phyloP scores from a whole-genome alignment of 768 basidiomycete species.

The Butyriboletus loyo region DNA sequence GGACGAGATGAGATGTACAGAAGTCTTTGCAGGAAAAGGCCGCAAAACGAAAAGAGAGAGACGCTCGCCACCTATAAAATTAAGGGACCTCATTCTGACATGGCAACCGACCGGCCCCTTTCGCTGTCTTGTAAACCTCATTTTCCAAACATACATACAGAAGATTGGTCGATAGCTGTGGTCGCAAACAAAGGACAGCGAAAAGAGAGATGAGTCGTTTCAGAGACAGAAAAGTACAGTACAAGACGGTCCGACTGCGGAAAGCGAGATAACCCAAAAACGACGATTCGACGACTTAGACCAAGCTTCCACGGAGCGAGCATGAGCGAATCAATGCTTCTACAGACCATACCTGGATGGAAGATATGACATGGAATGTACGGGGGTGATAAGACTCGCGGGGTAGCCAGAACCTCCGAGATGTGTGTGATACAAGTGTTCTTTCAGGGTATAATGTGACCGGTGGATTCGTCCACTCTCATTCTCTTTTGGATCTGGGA shows the following conservation, averaged over 20 bases:
- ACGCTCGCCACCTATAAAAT: constrained; percentile 12
- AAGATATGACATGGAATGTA: constrained; percentile 19
- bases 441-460: constrained; percentile 55
- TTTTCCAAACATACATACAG: constrained; percentile 34
- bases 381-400: constrained; percentile 21
- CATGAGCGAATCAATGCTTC: constrained; percentile 26
- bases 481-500: constrained; percentile 66
- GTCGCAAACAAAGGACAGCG: constrained; percentile 10
- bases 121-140: constrained; percentile 11
- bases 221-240: constrained; percentile 29
- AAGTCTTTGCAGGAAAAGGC: constrained; percentile 18
- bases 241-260: constrained; percentile 35
- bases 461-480: constrained; percentile 55
- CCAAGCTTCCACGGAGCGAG: constrained; percentile 29
- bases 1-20: constrained; percentile 14
- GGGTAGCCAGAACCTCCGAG: constrained; percentile 23
- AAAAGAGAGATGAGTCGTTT: constrained; percentile 9
- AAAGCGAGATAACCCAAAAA: constrained; percentile 34
- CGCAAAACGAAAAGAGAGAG: constrained; percentile 11
- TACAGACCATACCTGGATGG: constrained; percentile 29
- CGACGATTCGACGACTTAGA: constrained; percentile 29
- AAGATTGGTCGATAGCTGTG: constrained; percentile 27
- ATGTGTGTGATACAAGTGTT: constrained; percentile 22
- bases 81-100: constrained; percentile 20
- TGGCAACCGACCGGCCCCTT: constrained; percentile 23